Base-by-base conservation (phyloP, 768 basidiomycete genomes). In the Brasilioporus rufonigricans region DNA sequence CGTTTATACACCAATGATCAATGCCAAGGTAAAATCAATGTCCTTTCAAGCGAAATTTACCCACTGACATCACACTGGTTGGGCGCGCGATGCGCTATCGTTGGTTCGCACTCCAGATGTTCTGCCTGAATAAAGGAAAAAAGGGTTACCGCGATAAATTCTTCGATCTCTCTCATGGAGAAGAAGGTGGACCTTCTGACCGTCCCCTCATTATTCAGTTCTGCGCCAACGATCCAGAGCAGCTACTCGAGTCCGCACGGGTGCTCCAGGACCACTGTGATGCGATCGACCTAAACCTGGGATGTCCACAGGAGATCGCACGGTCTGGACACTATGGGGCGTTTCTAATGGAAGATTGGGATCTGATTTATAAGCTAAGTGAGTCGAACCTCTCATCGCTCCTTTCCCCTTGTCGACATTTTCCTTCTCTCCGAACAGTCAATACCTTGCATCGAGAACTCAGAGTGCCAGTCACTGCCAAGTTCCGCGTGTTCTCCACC, bases 1-100 rank as follows among this genome's bases (percentile, higher is more conserved):
- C 21, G 80, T 84, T n/a, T 98, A 97, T 67, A 94, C 95, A 0
- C 97, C 97, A 18, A 99, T 99, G 97, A 97, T 99, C 64, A 92
- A 96, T 58, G 92, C 94, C 56, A 93, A 91, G 75, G 87, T 88
- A 45, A 26, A 64, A 55, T 41, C 33, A 13, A 5, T 23, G 14
- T 21, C 47, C 23, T 38, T 47, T 50, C 33, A 31, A 33, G 31
- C 21, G 23, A 29, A 18, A n/a, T 5, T 32, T 47, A 26, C 32
- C 21, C 38, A 18, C 45, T 40, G 26, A 57, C 23, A 23, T 19
- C 4, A 49, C 2, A 6, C 6, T 21, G 19, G 4, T 19, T 29
- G 27, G 27, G 10, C n/a, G 12, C 5, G 29, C n/a, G 8, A 39
- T n/a, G n/a, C n/a, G n/a, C n/a, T n/a, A n/a, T n/a, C 19, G 19